Base-by-base conservation (phyloP, 2,329 filamentous ascomycete genomes). In the Sclerotinia subarctica region DNA sequence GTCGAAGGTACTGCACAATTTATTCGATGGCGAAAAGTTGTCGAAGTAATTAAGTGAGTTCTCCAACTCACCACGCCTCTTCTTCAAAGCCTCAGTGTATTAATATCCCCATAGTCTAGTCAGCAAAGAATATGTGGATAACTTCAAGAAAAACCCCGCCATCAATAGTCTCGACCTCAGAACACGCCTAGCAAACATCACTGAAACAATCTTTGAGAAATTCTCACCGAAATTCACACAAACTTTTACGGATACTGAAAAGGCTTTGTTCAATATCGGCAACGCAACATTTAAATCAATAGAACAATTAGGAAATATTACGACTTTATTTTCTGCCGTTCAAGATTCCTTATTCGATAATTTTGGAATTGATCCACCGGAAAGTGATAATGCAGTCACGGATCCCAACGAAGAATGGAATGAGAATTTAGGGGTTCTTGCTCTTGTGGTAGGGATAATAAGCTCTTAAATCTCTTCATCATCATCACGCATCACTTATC, bases 1-100 rank as follows among this genome's bases (percentile, higher is more conserved):
- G 81, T 85, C 3, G 85, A 87, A 75, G 85, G 84, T 21, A 66
- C 49, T 2, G 65, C 72, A 2, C 71, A 74, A 51, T 73, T 74
- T 42, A 69, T 74, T 42, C 56, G 71, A n/a, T 73, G 72, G 73
- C 72, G 64, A 5, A 74, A 73, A 62, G 57, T 74, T 24, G 56
- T 69, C 7, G 70, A 73, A 64, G 69, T 69, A 5, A 64, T 70
- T 21, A 38, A 17, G 70, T 72, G 67, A 57, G 67, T 64, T 19
- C 4, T 54, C 19, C 21, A 32, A 11, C 35, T 1, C n/a, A 4
- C 2, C 21, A 2, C n/a, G 2, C 2, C 10, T 13, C 42, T 0
- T 29, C 21, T 5, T 35, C 5, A 60, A 29, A 29, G 11, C 38
- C 24, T 42, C 29, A n/a, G 26, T 15, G 53, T 53, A 24, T 15